Conservation (phyloP, 2,329 filamentous ascomycete genomes). For the Xylariaceae sp. region DNA sequence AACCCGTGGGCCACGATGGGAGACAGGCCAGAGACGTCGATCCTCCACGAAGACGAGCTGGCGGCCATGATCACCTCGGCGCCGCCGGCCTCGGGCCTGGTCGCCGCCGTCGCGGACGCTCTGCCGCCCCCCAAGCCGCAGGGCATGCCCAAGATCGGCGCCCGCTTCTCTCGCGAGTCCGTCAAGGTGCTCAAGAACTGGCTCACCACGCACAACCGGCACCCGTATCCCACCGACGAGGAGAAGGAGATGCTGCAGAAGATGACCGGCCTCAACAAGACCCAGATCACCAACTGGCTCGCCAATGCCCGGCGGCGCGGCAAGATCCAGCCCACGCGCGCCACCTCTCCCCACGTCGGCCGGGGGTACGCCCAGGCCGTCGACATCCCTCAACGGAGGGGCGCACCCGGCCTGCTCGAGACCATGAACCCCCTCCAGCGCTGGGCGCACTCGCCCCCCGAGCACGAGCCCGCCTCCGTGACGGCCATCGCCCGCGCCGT, state of each 20-base stretch:
- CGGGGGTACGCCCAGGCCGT: conserved; percentile 55
- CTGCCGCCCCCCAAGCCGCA: conserved; percentile 20
- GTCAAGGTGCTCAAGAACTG: conserved; percentile 77
- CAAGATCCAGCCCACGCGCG: conserved; percentile 63
- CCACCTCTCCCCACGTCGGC: conserved; percentile 61
- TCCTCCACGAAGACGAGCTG: conserved; percentile 29
- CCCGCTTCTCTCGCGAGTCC: conserved; percentile 73
- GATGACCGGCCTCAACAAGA: conserved; percentile 72
- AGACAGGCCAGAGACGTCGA: conserved; percentile 32
- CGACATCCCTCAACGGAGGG: conserved; percentile 60
- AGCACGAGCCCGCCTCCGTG: conserved; percentile 53
- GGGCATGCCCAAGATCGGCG: conserved; percentile 53
- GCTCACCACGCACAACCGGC: conserved; percentile 70
- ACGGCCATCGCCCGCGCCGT: conserved; percentile 52
- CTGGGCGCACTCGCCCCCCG: conserved; percentile 52
- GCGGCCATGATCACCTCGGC: conserved; percentile 15
- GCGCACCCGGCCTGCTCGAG: conserved; percentile 43
- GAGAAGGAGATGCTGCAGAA: conserved; percentile 75
- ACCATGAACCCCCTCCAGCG: conserved; percentile 50
- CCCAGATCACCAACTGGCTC: conserved; percentile 86
- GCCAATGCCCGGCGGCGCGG: conserved; percentile 80
- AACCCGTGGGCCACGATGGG: conserved; percentile 40
- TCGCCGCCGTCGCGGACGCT: conserved; percentile 15
- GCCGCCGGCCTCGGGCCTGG: conserved; percentile 9
- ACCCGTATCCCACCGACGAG: conserved; percentile 82